Conservation (phyloP, 1,139 yeast species). For the Pichia sp. region DNA sequence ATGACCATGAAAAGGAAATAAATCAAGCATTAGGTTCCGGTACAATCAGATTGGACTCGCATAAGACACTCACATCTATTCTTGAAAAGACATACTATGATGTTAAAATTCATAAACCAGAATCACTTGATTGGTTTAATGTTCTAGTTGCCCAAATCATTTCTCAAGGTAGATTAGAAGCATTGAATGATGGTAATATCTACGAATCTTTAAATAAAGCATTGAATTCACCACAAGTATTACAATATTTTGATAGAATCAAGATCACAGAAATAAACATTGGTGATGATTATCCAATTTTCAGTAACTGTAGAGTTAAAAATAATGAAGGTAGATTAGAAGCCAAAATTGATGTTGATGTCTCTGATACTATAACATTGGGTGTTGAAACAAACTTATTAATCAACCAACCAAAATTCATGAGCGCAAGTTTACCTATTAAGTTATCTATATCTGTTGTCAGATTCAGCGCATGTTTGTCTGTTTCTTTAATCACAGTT, state of each 20-base stretch:
- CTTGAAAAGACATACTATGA: constrained; percentile 92
- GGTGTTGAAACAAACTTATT: constrained; percentile 85
- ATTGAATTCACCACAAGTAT: constrained; percentile 32
- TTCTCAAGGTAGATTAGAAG: constrained; percentile 83
- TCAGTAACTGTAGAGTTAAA: constrained; percentile 85
- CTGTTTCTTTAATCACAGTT: constrained; percentile 65
- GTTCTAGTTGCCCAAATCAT: constrained; percentile 91
- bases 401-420: constrained; percentile 80
- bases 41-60: constrained; percentile 10
- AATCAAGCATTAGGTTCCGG: constrained; percentile 6
- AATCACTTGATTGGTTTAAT: constrained; percentile 95
- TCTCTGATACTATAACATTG: constrained; percentile 84
- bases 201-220: constrained; percentile 63
- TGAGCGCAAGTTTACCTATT: constrained; percentile 84
- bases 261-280: constrained; percentile 84
- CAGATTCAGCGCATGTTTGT: constrained; percentile 88
- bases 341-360: constrained; percentile 91
- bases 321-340: constrained; percentile 63
- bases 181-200: constrained; percentile 78
- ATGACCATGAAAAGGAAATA: constrained; percentile 9
- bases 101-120: constrained; percentile 83
- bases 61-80: constrained; percentile 16
- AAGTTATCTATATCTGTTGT: constrained; percentile 84
- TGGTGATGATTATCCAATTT: constrained; percentile 95
- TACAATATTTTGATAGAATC: constrained; percentile 73